Percentiles rank a stretch among this genome's conserved stretches.
phyloP scores from a whole-genome alignment of 768 basidiomycete genomes.

The Hygrocybe coccinea region DNA sequence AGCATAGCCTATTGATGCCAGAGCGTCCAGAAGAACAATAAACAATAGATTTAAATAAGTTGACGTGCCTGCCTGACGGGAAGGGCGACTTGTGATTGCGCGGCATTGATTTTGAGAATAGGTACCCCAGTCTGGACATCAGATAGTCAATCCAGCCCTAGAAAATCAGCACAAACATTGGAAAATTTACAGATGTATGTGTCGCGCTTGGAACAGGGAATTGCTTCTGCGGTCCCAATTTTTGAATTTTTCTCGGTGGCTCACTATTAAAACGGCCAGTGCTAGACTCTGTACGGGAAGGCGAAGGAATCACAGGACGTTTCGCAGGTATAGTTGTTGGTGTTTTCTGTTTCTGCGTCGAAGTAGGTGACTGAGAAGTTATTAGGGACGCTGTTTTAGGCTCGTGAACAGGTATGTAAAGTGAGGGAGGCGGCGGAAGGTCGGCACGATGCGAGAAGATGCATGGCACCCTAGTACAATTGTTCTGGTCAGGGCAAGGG shows the following conservation, averaged over 20 bases:
- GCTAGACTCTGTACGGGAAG: conserved; percentile 24
- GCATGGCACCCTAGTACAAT: conserved; percentile 52
- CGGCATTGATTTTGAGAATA: conserved; percentile 58
- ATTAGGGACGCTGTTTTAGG: conserved; percentile 15
- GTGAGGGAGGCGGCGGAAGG: conserved; percentile 31
- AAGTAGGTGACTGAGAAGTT: conserved; percentile 13
- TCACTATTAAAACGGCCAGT: conserved; percentile 30
- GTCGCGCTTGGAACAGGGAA: conserved; percentile 40
- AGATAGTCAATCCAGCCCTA: not conserved
- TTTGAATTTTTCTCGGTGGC: conserved; percentile 64
- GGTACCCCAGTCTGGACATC: conserved; percentile 53
- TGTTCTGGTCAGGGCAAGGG: conserved; percentile 50
- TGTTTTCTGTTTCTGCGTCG: conserved; percentile 12
- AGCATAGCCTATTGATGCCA: conserved; percentile 56
- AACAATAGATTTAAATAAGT: conserved; percentile 1
- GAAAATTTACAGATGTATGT: conserved; percentile 30
- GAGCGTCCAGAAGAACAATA: conserved; percentile 13
- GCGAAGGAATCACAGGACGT: conserved; percentile 37
- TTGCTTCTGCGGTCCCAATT: conserved; percentile 43
- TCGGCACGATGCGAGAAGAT: conserved; percentile 59
- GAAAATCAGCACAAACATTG: not conserved
- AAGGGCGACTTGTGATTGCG: conserved; percentile 65
- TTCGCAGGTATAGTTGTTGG: conserved; percentile 45
- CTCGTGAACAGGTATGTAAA: conserved; percentile 36
- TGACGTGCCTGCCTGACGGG: conserved; percentile 64